Evolutionary conservation across 2,329 filamentous ascomycete species (phyloP).

Genomic region (Xylariaceae sp.): DNA sequence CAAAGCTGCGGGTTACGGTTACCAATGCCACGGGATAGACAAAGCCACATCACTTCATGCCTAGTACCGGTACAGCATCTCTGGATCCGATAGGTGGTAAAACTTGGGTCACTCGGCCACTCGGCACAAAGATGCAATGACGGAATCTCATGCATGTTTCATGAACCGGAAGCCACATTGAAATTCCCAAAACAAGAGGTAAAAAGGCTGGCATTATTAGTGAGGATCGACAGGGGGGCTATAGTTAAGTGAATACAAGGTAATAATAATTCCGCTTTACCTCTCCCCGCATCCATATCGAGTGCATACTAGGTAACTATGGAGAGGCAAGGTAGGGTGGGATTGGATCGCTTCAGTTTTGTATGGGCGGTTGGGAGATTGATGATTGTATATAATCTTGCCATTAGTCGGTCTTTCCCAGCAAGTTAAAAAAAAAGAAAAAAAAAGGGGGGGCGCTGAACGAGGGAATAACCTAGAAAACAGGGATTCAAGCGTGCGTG

Average conservation of each 20-base stretch:
- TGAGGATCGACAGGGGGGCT: too few species aligned
- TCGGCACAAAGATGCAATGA: conserved; percentile 23
- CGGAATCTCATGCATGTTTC: neutral
- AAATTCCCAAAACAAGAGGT: too few species aligned
- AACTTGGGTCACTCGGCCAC: conserved; percentile 14
- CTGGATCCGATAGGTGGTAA: conserved; percentile 21
- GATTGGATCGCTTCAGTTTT: conserved; percentile 12
- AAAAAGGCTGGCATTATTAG: too few species aligned
- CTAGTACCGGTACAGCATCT: neutral
- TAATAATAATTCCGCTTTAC: too few species aligned
- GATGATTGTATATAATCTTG: conserved; percentile 1
- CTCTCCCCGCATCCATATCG: neutral
- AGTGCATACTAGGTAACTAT: conserved; percentile 2
- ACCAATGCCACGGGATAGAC: too few species aligned
- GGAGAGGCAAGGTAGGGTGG: neutral
- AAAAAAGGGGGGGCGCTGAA: neutral
- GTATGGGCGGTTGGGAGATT: neutral
- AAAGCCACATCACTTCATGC: neutral
- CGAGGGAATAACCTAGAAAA: neutral
- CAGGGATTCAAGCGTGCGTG: neutral
- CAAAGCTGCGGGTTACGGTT: too few species aligned
- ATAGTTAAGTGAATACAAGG: too few species aligned
- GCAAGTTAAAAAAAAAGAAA: neutral
- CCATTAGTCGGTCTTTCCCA: neutral
- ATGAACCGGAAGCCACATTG: neutral